These are phyloP conservation scores for Cucurbita ficifolia DNA, from an alignment of 306 rosid species.

Conservation along the genomic window DNA sequence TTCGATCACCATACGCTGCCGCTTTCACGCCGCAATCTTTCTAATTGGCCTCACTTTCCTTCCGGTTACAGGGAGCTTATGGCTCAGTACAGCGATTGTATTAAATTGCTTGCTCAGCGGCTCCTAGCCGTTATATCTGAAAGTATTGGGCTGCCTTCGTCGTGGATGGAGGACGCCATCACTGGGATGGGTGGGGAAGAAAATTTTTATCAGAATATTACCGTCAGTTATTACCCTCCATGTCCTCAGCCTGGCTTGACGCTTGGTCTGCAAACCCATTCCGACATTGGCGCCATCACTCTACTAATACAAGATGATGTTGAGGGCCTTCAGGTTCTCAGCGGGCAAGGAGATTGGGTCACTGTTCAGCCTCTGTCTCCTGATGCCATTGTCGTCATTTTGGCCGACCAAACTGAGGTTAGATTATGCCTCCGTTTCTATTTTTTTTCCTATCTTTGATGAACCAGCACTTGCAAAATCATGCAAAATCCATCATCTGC, in stretches of 20 bases:
- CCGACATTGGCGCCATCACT: constrained; percentile 73
- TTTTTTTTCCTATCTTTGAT: not conserved
- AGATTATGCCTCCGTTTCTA: constrained; percentile 21
- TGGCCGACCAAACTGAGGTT: constrained; percentile 91
- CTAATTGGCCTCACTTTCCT: constrained; percentile 56
- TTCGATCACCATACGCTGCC: constrained; percentile 86
- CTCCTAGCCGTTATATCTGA: constrained; percentile 51
- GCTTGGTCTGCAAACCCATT: constrained; percentile 77
- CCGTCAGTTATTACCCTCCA: constrained; percentile 77
- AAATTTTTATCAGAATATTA: constrained; percentile 62
- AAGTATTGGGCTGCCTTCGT: constrained; percentile 43
- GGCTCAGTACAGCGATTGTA: constrained; percentile 32
- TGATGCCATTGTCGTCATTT: constrained; percentile 62
- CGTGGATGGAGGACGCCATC: constrained; percentile 48
- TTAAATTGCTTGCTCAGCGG: constrained; percentile 46
- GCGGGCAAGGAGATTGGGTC: constrained; percentile 40
- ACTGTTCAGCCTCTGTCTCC: constrained; percentile 40
- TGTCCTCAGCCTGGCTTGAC: constrained; percentile 87
- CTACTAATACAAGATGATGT: constrained; percentile 76
- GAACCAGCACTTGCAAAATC: too few species aligned
- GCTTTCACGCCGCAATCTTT: constrained; percentile 61
- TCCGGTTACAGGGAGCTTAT: constrained; percentile 32
- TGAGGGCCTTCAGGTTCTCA: constrained; percentile 65
- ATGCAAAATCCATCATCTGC: too few species aligned
- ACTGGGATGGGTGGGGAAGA: constrained; percentile 17